Percentiles rank a stretch among this genome's conserved stretches.
These are phyloP conservation scores for Ensete ventricosum DNA, from an alignment of 176 grass and related monocot species.

Conservation along the genomic window DNA sequence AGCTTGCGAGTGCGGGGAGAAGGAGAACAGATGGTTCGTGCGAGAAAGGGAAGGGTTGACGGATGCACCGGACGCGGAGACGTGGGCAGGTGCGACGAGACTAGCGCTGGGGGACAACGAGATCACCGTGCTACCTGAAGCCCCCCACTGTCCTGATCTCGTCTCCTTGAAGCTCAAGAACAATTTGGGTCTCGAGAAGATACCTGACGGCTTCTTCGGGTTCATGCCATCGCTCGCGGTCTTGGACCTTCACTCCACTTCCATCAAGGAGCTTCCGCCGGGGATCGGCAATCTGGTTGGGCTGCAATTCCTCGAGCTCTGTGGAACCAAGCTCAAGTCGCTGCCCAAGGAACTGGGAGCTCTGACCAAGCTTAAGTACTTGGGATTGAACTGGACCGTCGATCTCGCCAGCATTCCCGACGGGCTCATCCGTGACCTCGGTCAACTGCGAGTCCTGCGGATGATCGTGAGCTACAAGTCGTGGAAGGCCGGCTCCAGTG, in stretches of 20 bases:
- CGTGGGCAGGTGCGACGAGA: constrained; percentile 2
- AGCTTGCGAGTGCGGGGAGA: constrained; percentile 10
- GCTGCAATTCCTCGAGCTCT: constrained; percentile 23
- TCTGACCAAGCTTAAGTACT: not conserved
- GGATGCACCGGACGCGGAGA: constrained; percentile 9
- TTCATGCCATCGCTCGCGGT: constrained; percentile 19
- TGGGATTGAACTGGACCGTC: constrained; percentile 1
- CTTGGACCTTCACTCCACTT: constrained; percentile 21
- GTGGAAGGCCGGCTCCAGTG: constrained; percentile 51
- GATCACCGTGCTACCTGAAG: not conserved
- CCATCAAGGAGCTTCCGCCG: constrained; percentile 13
- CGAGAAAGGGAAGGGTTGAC: not conserved
- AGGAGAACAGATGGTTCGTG: constrained; percentile 26
- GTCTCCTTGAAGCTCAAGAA: constrained; percentile 16
- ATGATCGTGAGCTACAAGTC: constrained; percentile 79
- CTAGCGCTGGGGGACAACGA: constrained; percentile 14
- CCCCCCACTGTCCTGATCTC: not conserved
- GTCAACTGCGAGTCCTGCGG: constrained; percentile 55
- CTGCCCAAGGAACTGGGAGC: constrained; percentile 14
- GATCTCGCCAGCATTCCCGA: constrained; percentile 49
- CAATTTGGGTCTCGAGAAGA: not conserved
- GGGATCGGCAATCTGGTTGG: constrained; percentile 8
- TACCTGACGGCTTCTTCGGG: constrained; percentile 26
- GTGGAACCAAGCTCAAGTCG: constrained; percentile 16
- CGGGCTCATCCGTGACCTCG: constrained; percentile 49